These are phyloP conservation scores for Kuraishia borneana DNA, from an alignment of 805 yeast species.

Conservation along the genomic window DNA sequence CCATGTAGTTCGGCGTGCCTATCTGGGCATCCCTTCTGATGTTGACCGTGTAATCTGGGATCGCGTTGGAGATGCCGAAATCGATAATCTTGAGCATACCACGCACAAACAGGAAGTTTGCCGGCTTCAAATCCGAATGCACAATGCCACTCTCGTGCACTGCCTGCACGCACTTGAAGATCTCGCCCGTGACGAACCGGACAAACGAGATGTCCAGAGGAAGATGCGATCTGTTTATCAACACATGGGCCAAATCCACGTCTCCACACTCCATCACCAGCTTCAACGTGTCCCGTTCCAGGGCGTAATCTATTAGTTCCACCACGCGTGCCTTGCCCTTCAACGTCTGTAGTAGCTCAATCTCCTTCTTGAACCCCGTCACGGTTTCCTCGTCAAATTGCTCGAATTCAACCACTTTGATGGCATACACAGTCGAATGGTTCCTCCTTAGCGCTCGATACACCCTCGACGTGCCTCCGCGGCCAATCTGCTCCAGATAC, in stretches of 20 bases:
- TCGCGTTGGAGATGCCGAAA: conserved; percentile 92
- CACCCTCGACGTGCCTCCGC: conserved; percentile 90
- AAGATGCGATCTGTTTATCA: conserved; percentile 39
- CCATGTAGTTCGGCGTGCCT: conserved; percentile 97
- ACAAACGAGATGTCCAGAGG: conserved; percentile 67
- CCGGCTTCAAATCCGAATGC: conserved; percentile 38
- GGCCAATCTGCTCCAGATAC: conserved; percentile 67
- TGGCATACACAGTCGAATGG: conserved; percentile 55
- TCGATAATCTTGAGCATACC: conserved; percentile 85
- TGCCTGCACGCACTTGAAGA: conserved; percentile 71
- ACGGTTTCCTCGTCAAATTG: conserved; percentile 70
- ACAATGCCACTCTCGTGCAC: conserved; percentile 86
- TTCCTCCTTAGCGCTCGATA: conserved; percentile 54
- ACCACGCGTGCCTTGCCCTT: conserved; percentile 64
- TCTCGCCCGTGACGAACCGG: conserved; percentile 65
- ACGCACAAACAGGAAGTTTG: conserved; percentile 66
- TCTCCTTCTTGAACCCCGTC: conserved; percentile 82
- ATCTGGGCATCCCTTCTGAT: conserved; percentile 83
- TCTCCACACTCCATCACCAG: conserved; percentile 95
- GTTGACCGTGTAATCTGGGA: conserved; percentile 86
- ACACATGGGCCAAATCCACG: conserved; percentile 74
- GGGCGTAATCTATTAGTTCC: conserved; percentile 60
- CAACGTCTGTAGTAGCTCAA: conserved; percentile 56
- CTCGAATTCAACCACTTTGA: conserved; percentile 72
- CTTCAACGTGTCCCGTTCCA: conserved; percentile 49